Base-by-base conservation (phyloP, 257 asterid species). In the Henckelia pumila region DNA sequence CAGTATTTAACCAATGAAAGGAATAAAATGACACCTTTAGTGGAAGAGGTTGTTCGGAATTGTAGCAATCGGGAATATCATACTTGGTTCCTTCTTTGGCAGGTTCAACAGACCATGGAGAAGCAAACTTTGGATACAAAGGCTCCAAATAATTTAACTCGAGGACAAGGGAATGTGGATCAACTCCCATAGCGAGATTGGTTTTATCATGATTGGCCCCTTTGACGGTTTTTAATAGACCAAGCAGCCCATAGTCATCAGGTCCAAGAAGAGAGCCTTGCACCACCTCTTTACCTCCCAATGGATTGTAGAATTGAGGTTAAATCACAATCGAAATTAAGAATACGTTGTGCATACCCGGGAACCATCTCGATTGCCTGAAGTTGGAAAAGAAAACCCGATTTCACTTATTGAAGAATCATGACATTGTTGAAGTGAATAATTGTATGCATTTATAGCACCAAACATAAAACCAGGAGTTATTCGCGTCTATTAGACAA, bases 71-170 rank as follows among this genome's bases (percentile, higher is more conserved):
- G 1, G 95, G 98, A 63, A 84, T 76, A 61, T 44, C 76, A 71
- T 56, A 89, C 80, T 88, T 88, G 11, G 92, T 96, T 67, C 89
- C 98, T 64, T 92, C 98, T 77, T 83, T 84, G 75, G 80, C 85
- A 60, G 96, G 98, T 60, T 89, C 98, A 14, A 86, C 89, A 55
- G 96, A 85, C 95, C 95, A 91, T 50, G 98, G 98, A 72, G 98
- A 91, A 53, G 86, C 88, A 75, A 91, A 91, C 76, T 82, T 86
- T 82, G 89, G 86, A 77, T 91, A 83, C 59, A 91, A 80, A 71
- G 86, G 79, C 67, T 91, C n/a, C n/a, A n/a, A n/a, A n/a, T n/a
- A n/a, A n/a, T n/a, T n/a, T n/a, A n/a, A n/a, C n/a, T n/a, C n/a
- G 61, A 91, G 75, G 40, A 96, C 98, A 64, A 91, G 96, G 25